Percentiles rank a stretch among this genome's conserved stretches.
Conservation (phyloP, 73 alveolate species). For the Diophrys sp. region DNA sequence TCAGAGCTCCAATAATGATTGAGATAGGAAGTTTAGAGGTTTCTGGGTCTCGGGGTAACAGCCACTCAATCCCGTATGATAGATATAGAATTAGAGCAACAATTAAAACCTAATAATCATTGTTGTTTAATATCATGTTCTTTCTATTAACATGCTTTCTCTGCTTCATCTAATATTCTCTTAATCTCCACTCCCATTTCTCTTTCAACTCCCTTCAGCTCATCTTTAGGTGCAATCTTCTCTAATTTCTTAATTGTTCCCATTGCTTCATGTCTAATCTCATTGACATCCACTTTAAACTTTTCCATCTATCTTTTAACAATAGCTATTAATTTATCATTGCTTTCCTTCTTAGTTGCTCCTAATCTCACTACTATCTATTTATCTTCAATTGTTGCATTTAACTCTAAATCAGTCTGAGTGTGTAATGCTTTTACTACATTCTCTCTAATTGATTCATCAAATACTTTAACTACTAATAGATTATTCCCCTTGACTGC, state of each 20-base stretch:
- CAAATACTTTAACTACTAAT: conserved; percentile 28
- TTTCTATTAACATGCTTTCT: too few species aligned
- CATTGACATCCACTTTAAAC: conserved; percentile 10
- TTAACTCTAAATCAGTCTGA: conserved; percentile 26
- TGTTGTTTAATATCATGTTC: not conserved
- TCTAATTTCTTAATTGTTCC: conserved; percentile 20
- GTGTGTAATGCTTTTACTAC: conserved; percentile 29
- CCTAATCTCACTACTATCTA: conserved; percentile 32
- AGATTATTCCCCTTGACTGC: conserved; percentile 31
- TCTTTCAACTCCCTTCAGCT: not conserved
- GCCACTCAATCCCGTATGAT: too few species aligned
- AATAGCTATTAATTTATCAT: conserved; percentile 6
- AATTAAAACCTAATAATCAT: too few species aligned
- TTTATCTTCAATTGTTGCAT: conserved; percentile 34
- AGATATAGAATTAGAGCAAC: too few species aligned
- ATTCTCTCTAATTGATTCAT: conserved; percentile 37
- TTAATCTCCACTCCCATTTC: not conserved
- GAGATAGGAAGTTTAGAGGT: too few species aligned
- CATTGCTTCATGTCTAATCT: conserved; percentile 16
- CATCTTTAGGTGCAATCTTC: conserved; percentile 10
- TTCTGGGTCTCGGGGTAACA: too few species aligned
- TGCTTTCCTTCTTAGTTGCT: conserved; percentile 22
- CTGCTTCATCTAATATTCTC: not conserved
- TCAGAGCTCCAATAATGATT: too few species aligned
- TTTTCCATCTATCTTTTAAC: conserved; percentile 7